Conservation (phyloP, 2,329 filamentous ascomycete genomes). For the Ramularia collo-cygni region DNA sequence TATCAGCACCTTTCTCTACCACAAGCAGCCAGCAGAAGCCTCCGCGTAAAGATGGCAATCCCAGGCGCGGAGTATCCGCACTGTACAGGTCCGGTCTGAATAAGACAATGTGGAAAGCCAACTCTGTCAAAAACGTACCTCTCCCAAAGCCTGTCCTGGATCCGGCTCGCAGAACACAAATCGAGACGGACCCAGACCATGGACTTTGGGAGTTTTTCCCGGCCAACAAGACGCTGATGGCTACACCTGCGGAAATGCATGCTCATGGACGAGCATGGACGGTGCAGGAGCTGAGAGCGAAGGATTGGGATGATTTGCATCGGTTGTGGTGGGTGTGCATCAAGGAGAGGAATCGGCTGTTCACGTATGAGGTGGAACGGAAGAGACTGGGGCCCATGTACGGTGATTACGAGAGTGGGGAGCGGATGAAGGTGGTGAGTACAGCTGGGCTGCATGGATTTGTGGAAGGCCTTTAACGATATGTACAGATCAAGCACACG, state of each 20-base stretch:
- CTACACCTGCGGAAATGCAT: slow-evolving; percentile 62
- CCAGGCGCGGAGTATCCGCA: slow-evolving; percentile 71
- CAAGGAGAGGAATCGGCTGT: slow-evolving; percentile 81
- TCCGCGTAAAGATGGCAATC: slow-evolving; percentile 63
- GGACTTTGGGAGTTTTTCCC: slow-evolving; percentile 92
- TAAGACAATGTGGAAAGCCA: background rate
- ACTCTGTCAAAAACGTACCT: slow-evolving; percentile 58
- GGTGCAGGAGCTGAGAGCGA: slow-evolving; percentile 74
- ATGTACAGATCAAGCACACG: slow-evolving; percentile 62
- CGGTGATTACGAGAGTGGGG: slow-evolving; percentile 60
- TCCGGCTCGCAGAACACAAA: slow-evolving; percentile 47
- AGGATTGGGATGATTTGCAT: slow-evolving; percentile 92
- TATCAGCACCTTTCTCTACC: slow-evolving; percentile 26
- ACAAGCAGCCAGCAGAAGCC: slow-evolving; percentile 10
- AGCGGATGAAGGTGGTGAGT: slow-evolving; percentile 61
- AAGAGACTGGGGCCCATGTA: slow-evolving; percentile 55
- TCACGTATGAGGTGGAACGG: slow-evolving; percentile 69
- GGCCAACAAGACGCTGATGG: slow-evolving; percentile 59
- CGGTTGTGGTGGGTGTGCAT: slow-evolving; percentile 89
- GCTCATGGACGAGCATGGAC: slow-evolving; percentile 77
- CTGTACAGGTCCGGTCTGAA: slow-evolving; percentile 67
- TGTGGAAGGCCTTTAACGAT: slow-evolving; percentile 2
- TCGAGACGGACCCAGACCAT: slow-evolving; percentile 64
- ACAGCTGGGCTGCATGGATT: background rate
- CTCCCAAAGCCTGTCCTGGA: slow-evolving; percentile 66